phyloP scores from a whole-genome alignment of 2,329 filamentous ascomycete genomes.

The Alternaria alternata region DNA sequence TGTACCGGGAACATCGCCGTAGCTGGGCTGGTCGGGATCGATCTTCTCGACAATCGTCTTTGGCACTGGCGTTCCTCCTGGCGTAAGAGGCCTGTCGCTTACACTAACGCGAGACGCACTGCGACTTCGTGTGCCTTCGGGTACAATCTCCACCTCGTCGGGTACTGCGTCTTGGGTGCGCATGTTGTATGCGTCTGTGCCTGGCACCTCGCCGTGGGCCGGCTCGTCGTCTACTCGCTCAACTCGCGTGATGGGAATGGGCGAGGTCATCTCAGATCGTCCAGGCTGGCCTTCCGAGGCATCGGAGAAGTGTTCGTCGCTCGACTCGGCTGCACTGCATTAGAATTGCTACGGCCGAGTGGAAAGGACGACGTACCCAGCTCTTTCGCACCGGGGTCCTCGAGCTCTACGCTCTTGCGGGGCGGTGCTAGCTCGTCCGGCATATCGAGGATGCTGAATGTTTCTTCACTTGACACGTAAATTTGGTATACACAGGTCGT shows the following conservation, averaged over 20 bases:
- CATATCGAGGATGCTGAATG: constrained; percentile 36
- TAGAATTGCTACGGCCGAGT: constrained; percentile 11
- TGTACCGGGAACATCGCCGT: constrained; percentile 70
- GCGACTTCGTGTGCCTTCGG: constrained; percentile 50
- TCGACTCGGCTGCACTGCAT: constrained; percentile 51
- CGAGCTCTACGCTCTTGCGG: constrained; percentile 62
- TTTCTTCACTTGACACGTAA: not conserved
- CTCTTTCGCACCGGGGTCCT: constrained; percentile 66
- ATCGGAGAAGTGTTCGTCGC: constrained; percentile 71
- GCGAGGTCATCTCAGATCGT: constrained; percentile 57
- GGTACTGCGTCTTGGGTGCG: constrained; percentile 67
- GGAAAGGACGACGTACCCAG: constrained; percentile 54
- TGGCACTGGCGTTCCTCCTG: constrained; percentile 63
- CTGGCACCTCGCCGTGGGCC: constrained; percentile 68
- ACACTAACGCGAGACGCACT: constrained; percentile 52
- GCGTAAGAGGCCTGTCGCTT: constrained; percentile 58
- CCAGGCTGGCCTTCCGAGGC: constrained; percentile 64
- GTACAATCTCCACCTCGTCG: constrained; percentile 68
- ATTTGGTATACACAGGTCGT: not conserved
- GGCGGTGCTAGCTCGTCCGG: constrained; percentile 60
- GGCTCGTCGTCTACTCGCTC: constrained; percentile 68
- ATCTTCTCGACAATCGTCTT: constrained; percentile 69
- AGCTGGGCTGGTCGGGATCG: constrained; percentile 62
- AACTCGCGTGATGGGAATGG: constrained; percentile 68
- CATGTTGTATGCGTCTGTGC: constrained; percentile 67